These are phyloP conservation scores for Przewalskia tangutica DNA, from an alignment of 257 asterid genomes.

Conservation along the genomic window DNA sequence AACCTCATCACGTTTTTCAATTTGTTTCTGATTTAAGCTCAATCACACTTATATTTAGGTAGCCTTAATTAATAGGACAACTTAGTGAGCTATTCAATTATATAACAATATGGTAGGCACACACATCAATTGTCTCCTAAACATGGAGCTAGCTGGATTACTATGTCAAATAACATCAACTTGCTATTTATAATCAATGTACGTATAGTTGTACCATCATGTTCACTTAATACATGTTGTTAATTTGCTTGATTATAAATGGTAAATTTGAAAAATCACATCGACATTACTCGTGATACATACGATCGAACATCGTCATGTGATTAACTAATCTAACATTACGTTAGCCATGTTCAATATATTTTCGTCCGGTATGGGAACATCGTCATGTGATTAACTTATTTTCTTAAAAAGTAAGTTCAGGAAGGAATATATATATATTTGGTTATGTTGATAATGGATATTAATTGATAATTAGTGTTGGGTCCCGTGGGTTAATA, in stretches of 20 bases:
- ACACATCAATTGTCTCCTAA: not conserved
- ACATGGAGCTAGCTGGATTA: too few relatives aligned
- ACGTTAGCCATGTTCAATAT: not conserved
- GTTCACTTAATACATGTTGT: not conserved
- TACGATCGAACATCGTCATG: not conserved
- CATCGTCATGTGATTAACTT: not conserved
- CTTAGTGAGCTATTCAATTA: not conserved
- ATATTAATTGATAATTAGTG: too few relatives aligned
- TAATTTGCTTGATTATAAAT: not conserved
- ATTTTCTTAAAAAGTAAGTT: too few relatives aligned
- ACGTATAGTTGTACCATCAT: not conserved
- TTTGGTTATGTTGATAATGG: too few relatives aligned
- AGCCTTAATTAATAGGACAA: not conserved
- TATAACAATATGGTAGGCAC: not conserved
- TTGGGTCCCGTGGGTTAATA: too few relatives aligned
- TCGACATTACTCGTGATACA: not conserved
- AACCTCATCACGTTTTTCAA: not conserved
- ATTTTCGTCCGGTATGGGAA: not conserved
- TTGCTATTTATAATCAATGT: not conserved
- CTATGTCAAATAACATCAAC: not conserved
- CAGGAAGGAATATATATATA: too few relatives aligned
- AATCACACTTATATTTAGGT: not conserved
- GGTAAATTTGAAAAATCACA: not conserved
- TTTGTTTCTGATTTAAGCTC: not conserved
- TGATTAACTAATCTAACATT: not conserved